Evolutionary conservation across 2,329 filamentous ascomycete species (phyloP).

Genomic region (Monascus ruber): DNA sequence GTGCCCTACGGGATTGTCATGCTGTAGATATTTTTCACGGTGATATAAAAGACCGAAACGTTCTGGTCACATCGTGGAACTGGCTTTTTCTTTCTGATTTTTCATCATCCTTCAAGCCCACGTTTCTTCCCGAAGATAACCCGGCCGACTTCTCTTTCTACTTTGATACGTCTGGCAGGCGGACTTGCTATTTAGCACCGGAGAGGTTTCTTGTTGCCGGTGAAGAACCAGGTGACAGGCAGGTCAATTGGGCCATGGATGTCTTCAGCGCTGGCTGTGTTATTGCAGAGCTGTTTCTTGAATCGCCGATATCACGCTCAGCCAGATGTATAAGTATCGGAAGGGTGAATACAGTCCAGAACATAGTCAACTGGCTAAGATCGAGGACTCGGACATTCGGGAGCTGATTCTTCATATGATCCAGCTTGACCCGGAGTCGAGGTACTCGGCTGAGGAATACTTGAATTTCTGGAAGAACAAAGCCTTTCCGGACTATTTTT

Average conservation of each 20-base stretch:
- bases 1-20: conserved; percentile 85
- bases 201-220: conserved; percentile 74
- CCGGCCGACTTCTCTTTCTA: conserved; percentile 96
- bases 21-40: conserved; percentile 83
- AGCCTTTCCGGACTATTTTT: conserved; percentile 93
- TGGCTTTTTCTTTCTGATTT: conserved; percentile 99
- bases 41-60: conserved; percentile 97
- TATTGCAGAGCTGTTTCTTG: conserved; percentile 89
- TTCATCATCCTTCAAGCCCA: conserved; percentile 88
- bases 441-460: conserved; percentile 90
- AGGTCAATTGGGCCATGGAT: conserved; percentile 87
- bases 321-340: conserved; percentile 88
- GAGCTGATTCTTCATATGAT: conserved; percentile 95
- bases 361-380: conserved; percentile 68
- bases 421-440: conserved; percentile 77
- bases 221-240: conserved; percentile 52
- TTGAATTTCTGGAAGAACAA: conserved; percentile 84
- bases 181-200: conserved; percentile 90
- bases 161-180: conserved; percentile 82
- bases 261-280: conserved; percentile 95
- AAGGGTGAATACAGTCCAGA: conserved; percentile 85
- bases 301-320: conserved; percentile 94
- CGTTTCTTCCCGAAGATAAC: conserved; percentile 88
- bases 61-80: conserved; percentile 96
- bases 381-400: conserved; percentile 75